A percentile compares a stretch with the other conserved stretches of the same genome.
These are phyloP conservation scores for Sarcodon sp. DNA, from an alignment of 768 basidiomycete genomes.

Conservation along the genomic window DNA sequence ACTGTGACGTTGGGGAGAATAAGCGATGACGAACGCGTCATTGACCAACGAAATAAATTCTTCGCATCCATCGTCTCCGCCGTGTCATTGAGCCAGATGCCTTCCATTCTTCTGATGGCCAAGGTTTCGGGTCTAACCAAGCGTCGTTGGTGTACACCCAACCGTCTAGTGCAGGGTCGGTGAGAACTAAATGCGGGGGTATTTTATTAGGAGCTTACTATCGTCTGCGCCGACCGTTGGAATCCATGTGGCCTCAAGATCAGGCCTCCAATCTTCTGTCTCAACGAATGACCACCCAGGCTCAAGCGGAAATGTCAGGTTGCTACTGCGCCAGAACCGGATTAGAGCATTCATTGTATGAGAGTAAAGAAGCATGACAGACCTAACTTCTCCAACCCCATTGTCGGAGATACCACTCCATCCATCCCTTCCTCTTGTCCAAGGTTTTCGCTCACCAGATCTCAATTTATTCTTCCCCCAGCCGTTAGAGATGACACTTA, in stretches of 20 bases:
- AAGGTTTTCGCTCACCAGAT: conserved; percentile 38
- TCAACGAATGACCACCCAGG: conserved; percentile 65
- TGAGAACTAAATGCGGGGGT: conserved; percentile 5
- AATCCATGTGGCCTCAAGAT: conserved; percentile 46
- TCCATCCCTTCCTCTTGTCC: conserved; percentile 63
- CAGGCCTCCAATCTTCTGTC: conserved; percentile 68
- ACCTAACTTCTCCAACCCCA: conserved; percentile 51
- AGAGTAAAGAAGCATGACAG: conserved; percentile 13
- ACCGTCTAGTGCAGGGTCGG: conserved; percentile 31
- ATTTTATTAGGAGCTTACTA: conserved; percentile 11
- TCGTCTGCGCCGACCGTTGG: conserved; percentile 20
- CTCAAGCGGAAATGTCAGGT: conserved; percentile 68
- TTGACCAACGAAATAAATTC: conserved; percentile 35
- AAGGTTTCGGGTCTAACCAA: conserved; percentile 43
- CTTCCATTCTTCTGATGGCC: conserved; percentile 28
- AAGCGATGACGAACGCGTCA: too few relatives aligned
- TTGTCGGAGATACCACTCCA: conserved; percentile 43
- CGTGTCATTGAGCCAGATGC: conserved; percentile 40
- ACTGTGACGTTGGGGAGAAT: too few relatives aligned
- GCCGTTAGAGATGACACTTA: not conserved
- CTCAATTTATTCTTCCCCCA: conserved; percentile 27
- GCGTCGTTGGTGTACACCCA: conserved; percentile 77
- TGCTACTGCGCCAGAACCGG: conserved; percentile 35
- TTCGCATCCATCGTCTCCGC: conserved; percentile 54
- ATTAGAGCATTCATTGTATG: not conserved